phyloP scores from a whole-genome alignment of 331 rosid species.

The Dryas integrifolia region DNA sequence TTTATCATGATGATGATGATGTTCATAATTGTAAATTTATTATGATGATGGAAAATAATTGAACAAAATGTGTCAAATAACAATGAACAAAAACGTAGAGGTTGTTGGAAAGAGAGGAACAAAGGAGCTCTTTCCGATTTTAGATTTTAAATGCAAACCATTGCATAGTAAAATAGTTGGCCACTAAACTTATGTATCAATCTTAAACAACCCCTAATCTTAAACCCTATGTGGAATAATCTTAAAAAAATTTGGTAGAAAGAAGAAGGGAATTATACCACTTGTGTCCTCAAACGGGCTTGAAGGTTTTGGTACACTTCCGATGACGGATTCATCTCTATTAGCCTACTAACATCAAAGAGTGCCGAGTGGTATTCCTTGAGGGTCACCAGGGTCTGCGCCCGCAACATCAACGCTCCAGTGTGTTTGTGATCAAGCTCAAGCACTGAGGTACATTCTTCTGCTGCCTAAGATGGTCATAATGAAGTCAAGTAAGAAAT shows the following conservation, averaged over 20 bases:
- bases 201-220: background rate
- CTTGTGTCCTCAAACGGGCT: constrained; percentile 77
- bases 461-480: constrained; percentile 65
- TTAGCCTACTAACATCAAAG: constrained; percentile 83
- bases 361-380: constrained; percentile 85
- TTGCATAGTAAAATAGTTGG: background rate
- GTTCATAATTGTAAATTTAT: background rate
- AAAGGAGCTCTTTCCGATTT: background rate
- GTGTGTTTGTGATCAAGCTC: constrained; percentile 84
- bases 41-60: background rate
- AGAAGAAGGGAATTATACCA: constrained; percentile 51
- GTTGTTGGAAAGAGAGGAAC: background rate
- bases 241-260: constrained; percentile 17
- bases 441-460: constrained; percentile 89
- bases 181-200: background rate
- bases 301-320: constrained; percentile 91
- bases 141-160: background rate
- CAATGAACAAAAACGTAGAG: constrained; percentile 3
- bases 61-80: background rate
- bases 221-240: background rate
- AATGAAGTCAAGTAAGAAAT: constrained; percentile 14
- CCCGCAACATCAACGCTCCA: constrained; percentile 86
- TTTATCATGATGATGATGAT: background rate
- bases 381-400: constrained; percentile 82
- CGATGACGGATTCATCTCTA: constrained; percentile 83